phyloP scores from a whole-genome alignment of 352 stramenopile species.

The Globisporangium sylvaticum region DNA sequence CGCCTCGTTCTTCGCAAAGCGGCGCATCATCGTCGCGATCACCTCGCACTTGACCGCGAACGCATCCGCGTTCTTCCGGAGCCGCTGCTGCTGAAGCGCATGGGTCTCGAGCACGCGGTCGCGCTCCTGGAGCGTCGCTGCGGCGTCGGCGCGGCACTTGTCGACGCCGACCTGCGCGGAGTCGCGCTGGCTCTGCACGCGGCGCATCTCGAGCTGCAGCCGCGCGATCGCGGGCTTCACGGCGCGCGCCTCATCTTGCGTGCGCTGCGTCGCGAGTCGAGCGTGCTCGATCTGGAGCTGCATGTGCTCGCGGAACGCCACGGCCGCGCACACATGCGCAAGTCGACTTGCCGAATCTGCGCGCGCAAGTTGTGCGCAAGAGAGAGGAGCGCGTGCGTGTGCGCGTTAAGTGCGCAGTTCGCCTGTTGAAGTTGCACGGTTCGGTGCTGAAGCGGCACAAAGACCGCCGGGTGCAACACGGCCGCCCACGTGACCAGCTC shows the following conservation, averaged over 20 bases:
- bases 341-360: conserved; percentile 8
- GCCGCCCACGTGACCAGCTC: conserved; percentile 32
- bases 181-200: conserved; percentile 7
- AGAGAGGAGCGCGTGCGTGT: conserved; percentile 15
- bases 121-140: conserved; percentile 10
- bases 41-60: conserved; percentile 29
- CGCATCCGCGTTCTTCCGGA: conserved; percentile 8
- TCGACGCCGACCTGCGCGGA: conserved; percentile 20
- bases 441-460: conserved; percentile 27
- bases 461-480: conserved; percentile 25
- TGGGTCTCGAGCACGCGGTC: conserved; percentile 11
- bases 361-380: conserved; percentile 11
- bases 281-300: conserved; percentile 22
- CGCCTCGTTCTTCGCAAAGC: conserved; percentile 21
- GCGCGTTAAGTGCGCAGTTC: conserved; percentile 13
- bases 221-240: conserved; percentile 20
- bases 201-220: conserved; percentile 21
- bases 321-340: conserved; percentile 18
- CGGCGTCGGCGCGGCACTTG: neutral
- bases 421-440: conserved; percentile 24
- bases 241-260: neutral
- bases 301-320: conserved; percentile 24
- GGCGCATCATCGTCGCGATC: conserved; percentile 20
- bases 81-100: conserved; percentile 1
- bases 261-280: neutral